Base-by-base conservation (phyloP, 2,329 filamentous ascomycete species). In the Tolypocladium tundrense region DNA sequence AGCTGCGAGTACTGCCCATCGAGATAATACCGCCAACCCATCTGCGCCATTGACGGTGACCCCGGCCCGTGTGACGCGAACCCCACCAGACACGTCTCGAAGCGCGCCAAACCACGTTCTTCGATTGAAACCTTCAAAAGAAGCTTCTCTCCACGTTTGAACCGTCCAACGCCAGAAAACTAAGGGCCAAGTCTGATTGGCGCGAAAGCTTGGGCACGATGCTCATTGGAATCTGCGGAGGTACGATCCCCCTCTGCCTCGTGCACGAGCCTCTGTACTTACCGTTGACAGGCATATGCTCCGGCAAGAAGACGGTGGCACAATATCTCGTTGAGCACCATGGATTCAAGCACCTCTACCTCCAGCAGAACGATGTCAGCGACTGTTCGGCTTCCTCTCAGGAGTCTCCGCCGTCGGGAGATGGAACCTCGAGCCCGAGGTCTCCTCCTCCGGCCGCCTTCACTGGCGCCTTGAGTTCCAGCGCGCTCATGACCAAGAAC, bases 291-390 rank as follows among this genome's bases (percentile, higher is more conserved):
- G 92, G 90, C 68, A 93, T 97, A 67, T 97, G 92, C 76, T 87
- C 93, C 54, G 94, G 94, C 67, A 97, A 97, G 77, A 87, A 86
- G 69, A 90, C 91, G 11, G 90, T 97, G 63, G 91, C 91, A 59
- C 84, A 90, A 57, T 97, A 96, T 70, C 83, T 99, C 10, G 84
- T 92, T 62, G 83, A 91, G 62, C 84, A 92, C 63, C 88, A 97
- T 72, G 85, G 84, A 60, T 99, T 97, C 74, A 85, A 82, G 60
- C 83, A 84, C 53, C 81, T 97, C 58, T 80, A 83, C 65, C 79
- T 96, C 37, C 60, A 66, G 58, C 57, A 59, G 53, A 40, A 59
- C 24, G 33, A 41, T 33, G 39, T 35, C n/a, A 52, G 53, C 16
- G 21, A 53, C 45, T 1, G 13, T 10, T 33, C 33, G 1, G 10